These are phyloP conservation scores for Paecilomyces formosus DNA, from an alignment of 2,329 filamentous ascomycete species.

Conservation along the genomic window DNA sequence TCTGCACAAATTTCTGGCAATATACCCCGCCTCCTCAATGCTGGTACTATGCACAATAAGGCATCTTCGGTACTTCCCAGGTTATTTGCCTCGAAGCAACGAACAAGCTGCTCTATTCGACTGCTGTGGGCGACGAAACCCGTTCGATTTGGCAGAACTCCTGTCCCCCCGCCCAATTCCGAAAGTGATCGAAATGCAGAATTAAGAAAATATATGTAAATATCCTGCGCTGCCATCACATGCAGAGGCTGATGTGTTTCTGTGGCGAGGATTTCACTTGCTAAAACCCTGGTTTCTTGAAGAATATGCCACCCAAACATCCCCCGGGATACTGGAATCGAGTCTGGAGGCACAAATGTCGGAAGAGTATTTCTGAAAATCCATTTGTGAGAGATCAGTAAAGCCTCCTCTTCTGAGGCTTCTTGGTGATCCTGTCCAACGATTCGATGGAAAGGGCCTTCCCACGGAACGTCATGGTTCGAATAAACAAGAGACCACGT, in stretches of 20 bases:
- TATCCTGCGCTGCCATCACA: conserved; percentile 24
- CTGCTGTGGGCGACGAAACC: conserved; percentile 11
- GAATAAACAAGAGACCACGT: conserved; percentile 21
- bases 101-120: conserved; percentile 16
- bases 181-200: conserved; percentile 7
- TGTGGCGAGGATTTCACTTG: conserved; percentile 13
- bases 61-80: conserved; percentile 24
- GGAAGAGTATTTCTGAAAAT: conserved; percentile 19
- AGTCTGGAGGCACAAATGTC: conserved; percentile 10
- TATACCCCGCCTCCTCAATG: conserved; percentile 8
- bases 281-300: not conserved
- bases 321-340: conserved; percentile 9
- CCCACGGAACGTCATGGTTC: conserved; percentile 8
- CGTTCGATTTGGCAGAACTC: conserved; percentile 7
- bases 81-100: conserved; percentile 13
- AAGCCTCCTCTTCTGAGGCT: conserved; percentile 13
- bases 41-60: conserved; percentile 23
- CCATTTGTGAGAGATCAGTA: conserved; percentile 24
- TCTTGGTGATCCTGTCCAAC: conserved; percentile 14
- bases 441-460: conserved; percentile 10
- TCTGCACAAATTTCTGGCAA: conserved; percentile 18
- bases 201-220: conserved; percentile 23
- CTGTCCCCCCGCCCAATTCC: conserved; percentile 9
- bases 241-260: conserved; percentile 16
- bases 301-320: conserved; percentile 13